Conservation (phyloP, 495 filamentous ascomycete genomes). For the Penicillium crystallinum region DNA sequence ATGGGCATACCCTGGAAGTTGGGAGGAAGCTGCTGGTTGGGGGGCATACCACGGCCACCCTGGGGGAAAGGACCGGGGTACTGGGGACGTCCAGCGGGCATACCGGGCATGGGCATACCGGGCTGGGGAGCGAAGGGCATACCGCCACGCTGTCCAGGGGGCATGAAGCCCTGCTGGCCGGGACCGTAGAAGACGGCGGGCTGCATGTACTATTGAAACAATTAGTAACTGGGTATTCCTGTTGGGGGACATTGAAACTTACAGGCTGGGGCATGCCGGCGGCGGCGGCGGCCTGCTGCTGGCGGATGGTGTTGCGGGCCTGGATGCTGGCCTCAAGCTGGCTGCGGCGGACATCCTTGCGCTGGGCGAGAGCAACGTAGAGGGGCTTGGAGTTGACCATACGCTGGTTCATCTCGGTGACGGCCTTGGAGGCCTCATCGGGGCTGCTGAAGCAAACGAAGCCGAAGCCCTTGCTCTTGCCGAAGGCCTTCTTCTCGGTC, state of each 20-base stretch:
- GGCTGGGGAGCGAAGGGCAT: constrained; percentile 82
- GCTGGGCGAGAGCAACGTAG: constrained; percentile 96
- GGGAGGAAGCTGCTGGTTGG: constrained; percentile 72
- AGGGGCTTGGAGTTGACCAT: constrained; percentile 97
- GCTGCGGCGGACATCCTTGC: constrained; percentile 98
- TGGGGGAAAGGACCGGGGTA: constrained; percentile 76
- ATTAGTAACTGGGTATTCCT: background rate
- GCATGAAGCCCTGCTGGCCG: constrained; percentile 79
- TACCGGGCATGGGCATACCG: constrained; percentile 73
- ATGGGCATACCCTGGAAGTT: constrained; percentile 78
- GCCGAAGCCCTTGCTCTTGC: constrained; percentile 99
- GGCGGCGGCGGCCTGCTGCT: constrained; percentile 93
- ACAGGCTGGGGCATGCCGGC: constrained; percentile 81
- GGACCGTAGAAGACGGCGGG: constrained; percentile 83
- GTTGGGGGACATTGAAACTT: background rate
- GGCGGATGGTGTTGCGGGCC: constrained; percentile 94
- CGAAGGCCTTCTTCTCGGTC: constrained; percentile 69
- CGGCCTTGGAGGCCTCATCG: constrained; percentile 97
- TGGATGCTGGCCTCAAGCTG: constrained; percentile 99
- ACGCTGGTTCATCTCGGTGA: constrained; percentile 98
- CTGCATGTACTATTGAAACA: constrained; percentile 54
- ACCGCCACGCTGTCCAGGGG: constrained; percentile 64
- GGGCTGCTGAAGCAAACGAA: constrained; percentile 99
- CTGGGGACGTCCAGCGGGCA: constrained; percentile 78
- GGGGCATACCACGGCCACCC: constrained; percentile 74